Conservation (phyloP, 1,139 yeast species). For the Nematodospora anomalae region DNA sequence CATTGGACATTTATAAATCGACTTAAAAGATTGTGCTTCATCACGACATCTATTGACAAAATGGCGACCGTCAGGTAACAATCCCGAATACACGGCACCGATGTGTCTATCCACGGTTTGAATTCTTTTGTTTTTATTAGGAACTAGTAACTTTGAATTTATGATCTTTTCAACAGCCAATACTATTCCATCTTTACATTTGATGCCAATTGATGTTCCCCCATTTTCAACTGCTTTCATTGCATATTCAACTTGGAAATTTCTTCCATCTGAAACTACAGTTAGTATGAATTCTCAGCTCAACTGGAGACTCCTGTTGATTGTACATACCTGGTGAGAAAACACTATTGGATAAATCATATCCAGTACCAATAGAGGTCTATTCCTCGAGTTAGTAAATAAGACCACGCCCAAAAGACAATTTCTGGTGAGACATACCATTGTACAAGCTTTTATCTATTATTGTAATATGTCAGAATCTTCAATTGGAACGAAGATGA, state of each 20-base stretch:
- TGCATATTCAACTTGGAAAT: constrained; percentile 98
- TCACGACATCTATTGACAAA: constrained; percentile 90
- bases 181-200: constrained; percentile 89
- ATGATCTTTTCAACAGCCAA: constrained; percentile 94
- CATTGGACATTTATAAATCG: constrained; percentile 73
- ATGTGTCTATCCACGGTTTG: constrained; percentile 92
- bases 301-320: background rate
- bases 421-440: constrained; percentile 7
- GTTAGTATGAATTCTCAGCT: constrained; percentile 6
- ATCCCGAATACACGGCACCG: constrained; percentile 93
- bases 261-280: constrained; percentile 82
- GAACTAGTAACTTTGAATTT: constrained; percentile 82
- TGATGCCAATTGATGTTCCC: constrained; percentile 91
- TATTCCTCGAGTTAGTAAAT: constrained; percentile 5
- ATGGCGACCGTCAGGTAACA: constrained; percentile 95
- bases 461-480: too few species aligned
- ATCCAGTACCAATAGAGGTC: constrained; percentile 96
- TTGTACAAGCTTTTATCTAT: background rate
- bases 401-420: background rate
- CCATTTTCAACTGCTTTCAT: constrained; percentile 97
- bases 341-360: constrained; percentile 92
- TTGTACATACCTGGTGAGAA: constrained; percentile 49
- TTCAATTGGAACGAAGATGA: too few species aligned
- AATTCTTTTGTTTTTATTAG: constrained; percentile 84
- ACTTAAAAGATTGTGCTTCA: constrained; percentile 81